Evolutionary conservation across 1,139 yeast genomes (phyloP).

Genomic region (Debaryomyces coudertii): DNA sequence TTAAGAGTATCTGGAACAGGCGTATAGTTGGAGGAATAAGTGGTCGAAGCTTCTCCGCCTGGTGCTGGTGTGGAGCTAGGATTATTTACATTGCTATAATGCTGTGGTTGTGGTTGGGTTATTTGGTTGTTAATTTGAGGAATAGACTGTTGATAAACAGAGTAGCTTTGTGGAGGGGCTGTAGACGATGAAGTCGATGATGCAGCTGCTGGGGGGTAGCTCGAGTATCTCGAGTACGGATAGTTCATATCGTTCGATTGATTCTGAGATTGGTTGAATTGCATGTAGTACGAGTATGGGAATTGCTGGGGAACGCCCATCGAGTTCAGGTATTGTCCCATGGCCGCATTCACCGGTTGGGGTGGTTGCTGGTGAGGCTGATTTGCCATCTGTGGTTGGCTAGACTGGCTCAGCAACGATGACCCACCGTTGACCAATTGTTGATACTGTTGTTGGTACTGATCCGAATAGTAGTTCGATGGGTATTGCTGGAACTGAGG

Average conservation of each 20-base stretch:
- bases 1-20: constrained; percentile 28
- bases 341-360: constrained; percentile 14
- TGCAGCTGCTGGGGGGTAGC: constrained; percentile 10
- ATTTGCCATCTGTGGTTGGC: constrained; percentile 6
- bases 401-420: constrained; percentile 17
- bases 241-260: constrained; percentile 9
- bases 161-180: constrained; percentile 15
- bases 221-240: constrained; percentile 11
- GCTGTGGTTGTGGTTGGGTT: constrained; percentile 23
- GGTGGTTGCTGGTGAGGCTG: constrained; percentile 12
- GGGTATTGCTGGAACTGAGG: constrained; percentile 16
- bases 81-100: constrained; percentile 15
- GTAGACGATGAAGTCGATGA: constrained; percentile 9
- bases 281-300: constrained; percentile 18
- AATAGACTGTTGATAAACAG: constrained; percentile 20
- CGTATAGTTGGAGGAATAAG: constrained; percentile 15
- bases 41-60: constrained; percentile 6
- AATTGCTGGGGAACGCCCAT: constrained; percentile 14
- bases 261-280: constrained; percentile 13
- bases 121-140: constrained; percentile 19
- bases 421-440: constrained; percentile 20
- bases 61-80: constrained; percentile 9
- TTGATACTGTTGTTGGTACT: constrained; percentile 14
- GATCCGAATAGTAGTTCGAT: constrained; percentile 15
- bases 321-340: constrained; percentile 15